Evolutionary conservation across 2,329 filamentous ascomycete species (phyloP).

Genomic region (Penicillium expansum): DNA sequence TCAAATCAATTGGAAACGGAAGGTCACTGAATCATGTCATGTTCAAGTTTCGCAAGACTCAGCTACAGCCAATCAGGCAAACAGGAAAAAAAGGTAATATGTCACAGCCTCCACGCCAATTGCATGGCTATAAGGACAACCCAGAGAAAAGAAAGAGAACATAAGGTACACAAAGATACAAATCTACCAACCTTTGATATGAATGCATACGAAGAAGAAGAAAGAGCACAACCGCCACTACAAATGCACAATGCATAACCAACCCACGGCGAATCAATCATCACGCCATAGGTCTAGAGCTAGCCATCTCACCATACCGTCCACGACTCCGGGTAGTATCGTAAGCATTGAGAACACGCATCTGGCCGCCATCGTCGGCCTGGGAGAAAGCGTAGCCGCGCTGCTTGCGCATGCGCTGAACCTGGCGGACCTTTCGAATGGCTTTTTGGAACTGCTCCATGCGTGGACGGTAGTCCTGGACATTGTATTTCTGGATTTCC

Average conservation of each 20-base stretch:
- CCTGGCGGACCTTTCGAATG: constrained; percentile 95
- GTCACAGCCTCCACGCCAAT: constrained; percentile 20
- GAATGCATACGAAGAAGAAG: constrained; percentile 15
- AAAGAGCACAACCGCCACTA: constrained; percentile 13
- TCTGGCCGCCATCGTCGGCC: constrained; percentile 87
- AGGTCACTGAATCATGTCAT: constrained; percentile 6
- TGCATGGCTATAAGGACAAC: constrained; percentile 15
- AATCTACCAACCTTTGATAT: constrained; percentile 15
- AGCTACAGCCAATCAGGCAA: constrained; percentile 20
- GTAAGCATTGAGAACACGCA: constrained; percentile 91
- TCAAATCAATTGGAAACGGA: neutral
- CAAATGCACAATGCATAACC: constrained; percentile 5
- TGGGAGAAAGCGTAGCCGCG: constrained; percentile 97
- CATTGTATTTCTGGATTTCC: constrained; percentile 99
- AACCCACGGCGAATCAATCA: constrained; percentile 15
- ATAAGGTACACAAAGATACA: constrained; percentile 21
- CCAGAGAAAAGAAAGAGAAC: constrained; percentile 16
- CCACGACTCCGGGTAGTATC: constrained; percentile 92
- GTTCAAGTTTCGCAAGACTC: constrained; percentile 16
- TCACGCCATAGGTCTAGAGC: constrained; percentile 46
- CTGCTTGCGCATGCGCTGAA: constrained; percentile 99
- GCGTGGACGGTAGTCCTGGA: constrained; percentile 94
- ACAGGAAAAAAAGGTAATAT: constrained; percentile 15
- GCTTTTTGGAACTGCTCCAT: constrained; percentile 99
- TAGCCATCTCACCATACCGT: constrained; percentile 91